Evolutionary conservation across 768 basidiomycete species (phyloP), one percentile per base, ranked within the genome.

Genomic region (Pleurotus tuber-regium): DNA sequence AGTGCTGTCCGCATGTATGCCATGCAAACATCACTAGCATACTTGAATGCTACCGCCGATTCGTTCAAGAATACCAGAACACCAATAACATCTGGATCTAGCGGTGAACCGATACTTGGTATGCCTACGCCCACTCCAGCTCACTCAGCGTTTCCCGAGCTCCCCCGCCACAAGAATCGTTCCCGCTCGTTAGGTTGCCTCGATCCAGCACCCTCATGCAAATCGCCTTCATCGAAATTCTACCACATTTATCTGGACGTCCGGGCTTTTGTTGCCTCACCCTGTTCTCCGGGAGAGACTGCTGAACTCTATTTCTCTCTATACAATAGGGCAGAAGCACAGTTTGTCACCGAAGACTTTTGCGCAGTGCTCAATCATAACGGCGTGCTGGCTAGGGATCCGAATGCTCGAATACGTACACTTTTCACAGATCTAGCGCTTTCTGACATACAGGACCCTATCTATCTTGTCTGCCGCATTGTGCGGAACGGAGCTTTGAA

Each of bases 281-380:
- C 87, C 1, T 98, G 95, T 66, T 75, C 85, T 0, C 87, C 95
- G 0, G 94, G 93, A 8, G 96, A 98, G 68, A 90, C 89, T 0
- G 91, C 87, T 11, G 96, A 98, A 63, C 82, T 98, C 2, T 92
- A 85, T 63, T 97, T 98, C 72, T 94, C 92, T 9, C 76, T 98
- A 5, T 98, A 89, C 77, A 89, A 87, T 68, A 87, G 89, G 62
- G 78, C 80, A 44, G 89, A 88, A 44, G 78, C 78, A 4, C 86
- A 89, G 43, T 98, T 95, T 65, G 80, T 98, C 35, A 94, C 93
- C 0, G 96, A 98, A 67, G 96, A 98, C 9, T 96, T 87, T 59
- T 94, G 88, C 61, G 85, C 83, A 8, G 73, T 96, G 36, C 77
- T 98, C 9, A 95, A 96, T 66, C 90, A 95, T 68, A 91, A 96